Evolutionary conservation across 768 basidiomycete genomes (phyloP), one percentile per base, ranked within the genome.

Genomic region (Coprinopsis strossmayeri): DNA sequence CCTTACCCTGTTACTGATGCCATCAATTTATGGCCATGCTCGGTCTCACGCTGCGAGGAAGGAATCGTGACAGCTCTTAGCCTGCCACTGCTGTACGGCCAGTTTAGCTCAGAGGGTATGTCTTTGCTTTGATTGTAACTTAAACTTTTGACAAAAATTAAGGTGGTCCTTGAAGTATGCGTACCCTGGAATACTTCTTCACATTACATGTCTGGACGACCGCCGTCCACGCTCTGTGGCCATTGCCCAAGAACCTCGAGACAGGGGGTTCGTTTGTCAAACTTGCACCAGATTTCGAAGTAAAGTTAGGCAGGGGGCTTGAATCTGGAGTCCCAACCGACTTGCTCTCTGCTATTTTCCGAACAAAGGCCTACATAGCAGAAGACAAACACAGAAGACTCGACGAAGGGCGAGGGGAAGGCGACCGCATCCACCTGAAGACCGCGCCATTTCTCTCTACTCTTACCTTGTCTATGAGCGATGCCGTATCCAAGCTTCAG

Each of bases 301-400:
- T 87, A 60, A 58, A 65, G 7, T 49, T 78, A 53, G 53, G 64
- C n/a, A 24, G 58, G 53, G 1, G 46, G 56, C 12, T 13, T 12
- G 73, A 30, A 48, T 3, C 61, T 20, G 61, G 68, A 38, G 62
- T 77, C 1, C 81, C 84, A 0, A 53, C 62, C 17, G 85, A 88
- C 61, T 69, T 88, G 37, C 50, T 69, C 18, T 74, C 72, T n/a
- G 85, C 85, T 34, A 70, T 80, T 23, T 39, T 60, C 5, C 76
- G 74, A 35, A 77, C 82, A 0, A 70, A 69, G 50, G 34, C 46
- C 2, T 69, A 60, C 51, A 53, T 85, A 21, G 47, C 56, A 15
- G 71, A 65, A 3, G 86, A 87, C 61, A 74, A 78, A 55, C 76
- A 82, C 20, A 71, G 74, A 51, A 67, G 78, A 11, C 76, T 88